phyloP scores from a whole-genome alignment of 208 protist species.

The Vickermania ingenoplastis region DNA sequence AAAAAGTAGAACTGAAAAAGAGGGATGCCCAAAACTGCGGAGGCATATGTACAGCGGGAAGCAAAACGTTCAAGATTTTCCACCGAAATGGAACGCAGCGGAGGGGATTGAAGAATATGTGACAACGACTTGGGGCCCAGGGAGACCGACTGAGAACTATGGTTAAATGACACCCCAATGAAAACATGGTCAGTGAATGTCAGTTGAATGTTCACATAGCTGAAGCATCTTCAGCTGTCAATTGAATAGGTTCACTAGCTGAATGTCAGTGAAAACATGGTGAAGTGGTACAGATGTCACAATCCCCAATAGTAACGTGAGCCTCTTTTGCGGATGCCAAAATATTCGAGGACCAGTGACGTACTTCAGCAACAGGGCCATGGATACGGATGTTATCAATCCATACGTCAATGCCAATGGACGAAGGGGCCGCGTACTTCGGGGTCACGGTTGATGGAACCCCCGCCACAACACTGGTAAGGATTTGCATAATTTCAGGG shows the following conservation, averaged over 20 bases:
- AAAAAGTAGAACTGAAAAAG: conserved; percentile 3
- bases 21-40: background rate
- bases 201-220: too few relatives aligned
- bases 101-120: background rate
- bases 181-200: background rate
- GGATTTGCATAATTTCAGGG: conserved; percentile 3
- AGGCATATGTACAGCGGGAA: background rate
- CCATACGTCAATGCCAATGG: background rate
- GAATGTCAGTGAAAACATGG: too few relatives aligned
- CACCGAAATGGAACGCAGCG: background rate
- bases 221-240: too few relatives aligned
- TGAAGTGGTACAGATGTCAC: too few relatives aligned
- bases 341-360: background rate
- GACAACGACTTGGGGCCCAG: background rate
- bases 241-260: too few relatives aligned
- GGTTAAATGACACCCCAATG: background rate
- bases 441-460: background rate
- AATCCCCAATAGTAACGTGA: background rate
- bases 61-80: background rate
- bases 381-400: conserved; percentile 3
- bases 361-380: background rate
- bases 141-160: background rate
- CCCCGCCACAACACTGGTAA: background rate
- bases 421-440: background rate
- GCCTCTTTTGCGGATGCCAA: background rate